These are phyloP conservation scores for Alternaria sp. DNA, from an alignment of 2,329 filamentous ascomycete genomes.

Conservation along the genomic window DNA sequence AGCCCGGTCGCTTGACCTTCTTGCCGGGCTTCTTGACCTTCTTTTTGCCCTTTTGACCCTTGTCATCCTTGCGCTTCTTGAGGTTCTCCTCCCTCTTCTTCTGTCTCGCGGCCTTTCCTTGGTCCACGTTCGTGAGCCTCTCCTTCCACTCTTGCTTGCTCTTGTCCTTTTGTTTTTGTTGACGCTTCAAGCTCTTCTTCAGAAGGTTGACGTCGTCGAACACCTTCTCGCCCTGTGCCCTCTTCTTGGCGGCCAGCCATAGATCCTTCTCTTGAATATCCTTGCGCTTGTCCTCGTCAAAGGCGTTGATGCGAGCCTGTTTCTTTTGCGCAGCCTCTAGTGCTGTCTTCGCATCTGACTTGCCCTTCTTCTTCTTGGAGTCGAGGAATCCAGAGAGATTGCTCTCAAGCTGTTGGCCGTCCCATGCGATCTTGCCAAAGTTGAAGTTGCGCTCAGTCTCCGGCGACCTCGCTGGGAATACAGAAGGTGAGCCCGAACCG, in stretches of 20 bases:
- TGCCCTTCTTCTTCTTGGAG: conserved; percentile 77
- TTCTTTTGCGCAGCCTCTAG: conserved; percentile 88
- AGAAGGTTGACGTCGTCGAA: conserved; percentile 80
- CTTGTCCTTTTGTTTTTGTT: conserved; percentile 88
- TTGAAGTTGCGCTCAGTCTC: conserved; percentile 72
- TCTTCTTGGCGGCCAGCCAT: conserved; percentile 90
- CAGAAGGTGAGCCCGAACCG: conserved; percentile 64
- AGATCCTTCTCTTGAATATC: conserved; percentile 92
- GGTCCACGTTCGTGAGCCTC: conserved; percentile 53
- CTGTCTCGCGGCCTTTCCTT: conserved; percentile 57
- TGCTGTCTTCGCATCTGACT: conserved; percentile 83
- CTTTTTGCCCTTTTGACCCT: conserved; percentile 72
- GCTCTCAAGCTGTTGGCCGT: conserved; percentile 80
- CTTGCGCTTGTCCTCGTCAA: conserved; percentile 80
- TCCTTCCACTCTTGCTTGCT: conserved; percentile 82
- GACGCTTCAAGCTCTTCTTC: conserved; percentile 94
- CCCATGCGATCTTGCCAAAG: conserved; percentile 92
- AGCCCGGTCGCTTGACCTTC: conserved; percentile 63
- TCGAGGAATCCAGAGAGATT: conserved; percentile 68
- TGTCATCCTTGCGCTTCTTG: conserved; percentile 75
- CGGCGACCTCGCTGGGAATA: conserved; percentile 56
- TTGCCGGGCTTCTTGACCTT: conserved; percentile 62
- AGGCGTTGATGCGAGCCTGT: conserved; percentile 75
- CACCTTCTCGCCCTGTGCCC: conserved; percentile 87
- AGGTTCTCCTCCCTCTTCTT: conserved; percentile 63